Evolutionary conservation across 2,329 filamentous ascomycete genomes (phyloP).

Genomic region (Ophiocordyceps camponoti-floridani): DNA sequence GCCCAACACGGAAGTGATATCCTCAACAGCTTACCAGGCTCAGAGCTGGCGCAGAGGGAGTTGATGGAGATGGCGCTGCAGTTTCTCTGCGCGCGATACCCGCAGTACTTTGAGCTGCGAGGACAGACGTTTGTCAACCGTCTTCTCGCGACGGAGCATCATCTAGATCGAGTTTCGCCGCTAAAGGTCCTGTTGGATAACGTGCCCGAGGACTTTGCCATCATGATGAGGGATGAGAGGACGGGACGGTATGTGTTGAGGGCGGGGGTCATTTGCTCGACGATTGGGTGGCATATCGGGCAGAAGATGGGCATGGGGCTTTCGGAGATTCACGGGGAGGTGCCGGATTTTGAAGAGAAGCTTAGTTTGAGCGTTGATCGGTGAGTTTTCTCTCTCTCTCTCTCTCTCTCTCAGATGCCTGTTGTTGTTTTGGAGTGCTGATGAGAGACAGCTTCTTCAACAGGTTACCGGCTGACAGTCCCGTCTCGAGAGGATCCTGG

Average conservation of each 20-base stretch:
- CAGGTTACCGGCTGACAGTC: constrained; percentile 53
- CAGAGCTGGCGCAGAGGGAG: constrained; percentile 66
- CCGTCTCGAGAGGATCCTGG: constrained; percentile 77
- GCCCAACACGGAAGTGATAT: constrained; percentile 43
- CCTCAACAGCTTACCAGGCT: constrained; percentile 52
- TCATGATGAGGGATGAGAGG: constrained; percentile 52
- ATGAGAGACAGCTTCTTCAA: constrained; percentile 74
- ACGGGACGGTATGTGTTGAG: constrained; percentile 59
- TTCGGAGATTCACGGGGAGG: constrained; percentile 51
- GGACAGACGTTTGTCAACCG: constrained; percentile 46
- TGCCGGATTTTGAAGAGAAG: constrained; percentile 75
- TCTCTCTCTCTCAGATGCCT: background rate
- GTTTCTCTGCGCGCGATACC: constrained; percentile 63
- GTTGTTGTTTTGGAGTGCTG: too few species aligned
- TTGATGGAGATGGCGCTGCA: constrained; percentile 76
- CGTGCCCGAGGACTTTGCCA: constrained; percentile 68
- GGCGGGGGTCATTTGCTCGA: constrained; percentile 61
- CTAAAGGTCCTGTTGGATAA: constrained; percentile 57
- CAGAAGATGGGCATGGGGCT: constrained; percentile 57
- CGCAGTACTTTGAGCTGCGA: constrained; percentile 50
- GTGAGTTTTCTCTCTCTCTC: constrained; percentile 17
- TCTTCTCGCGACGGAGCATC: constrained; percentile 44
- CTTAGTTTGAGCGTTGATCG: constrained; percentile 79
- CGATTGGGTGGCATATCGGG: constrained; percentile 62
- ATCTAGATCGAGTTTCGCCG: constrained; percentile 44